Conservation (phyloP, 495 filamentous ascomycete species). For the Trichoderma reesei region DNA sequence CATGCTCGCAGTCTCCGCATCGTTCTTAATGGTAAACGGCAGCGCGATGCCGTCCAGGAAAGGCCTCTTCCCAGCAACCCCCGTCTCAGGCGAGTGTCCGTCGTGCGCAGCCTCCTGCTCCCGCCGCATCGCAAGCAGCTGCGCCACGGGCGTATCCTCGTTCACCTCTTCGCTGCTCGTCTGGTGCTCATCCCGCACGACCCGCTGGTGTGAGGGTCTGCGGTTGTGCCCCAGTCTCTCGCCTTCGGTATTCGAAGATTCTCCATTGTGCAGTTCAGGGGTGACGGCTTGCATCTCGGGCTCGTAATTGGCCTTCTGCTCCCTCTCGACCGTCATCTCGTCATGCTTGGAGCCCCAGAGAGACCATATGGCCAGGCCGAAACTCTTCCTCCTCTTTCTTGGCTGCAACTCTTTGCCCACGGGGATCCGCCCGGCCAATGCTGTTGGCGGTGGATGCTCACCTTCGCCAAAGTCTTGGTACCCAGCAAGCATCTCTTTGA, state of each 20-base stretch:
- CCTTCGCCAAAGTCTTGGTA: constrained; percentile 58
- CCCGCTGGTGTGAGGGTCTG: constrained; percentile 23
- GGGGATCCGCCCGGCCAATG: constrained; percentile 59
- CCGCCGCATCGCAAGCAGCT: constrained; percentile 19
- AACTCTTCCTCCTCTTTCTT: constrained; percentile 49
- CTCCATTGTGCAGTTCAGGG: constrained; percentile 27
- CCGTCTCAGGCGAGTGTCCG: constrained; percentile 21
- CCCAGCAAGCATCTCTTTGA: constrained; percentile 59
- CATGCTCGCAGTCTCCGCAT: constrained; percentile 45
- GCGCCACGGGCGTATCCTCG: constrained; percentile 24
- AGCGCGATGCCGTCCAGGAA: constrained; percentile 39
- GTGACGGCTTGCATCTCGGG: constrained; percentile 19
- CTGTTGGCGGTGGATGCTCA: constrained; percentile 73
- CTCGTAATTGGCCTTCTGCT: constrained; percentile 29
- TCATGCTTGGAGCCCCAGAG: constrained; percentile 83
- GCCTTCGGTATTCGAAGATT: constrained; percentile 27
- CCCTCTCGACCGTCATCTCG: constrained; percentile 52
- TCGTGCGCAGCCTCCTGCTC: constrained; percentile 15
- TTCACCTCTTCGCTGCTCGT: constrained; percentile 17
- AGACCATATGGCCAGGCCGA: constrained; percentile 74
- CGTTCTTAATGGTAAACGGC: constrained; percentile 40
- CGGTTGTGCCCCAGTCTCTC: constrained; percentile 19
- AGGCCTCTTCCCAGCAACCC: constrained; percentile 36
- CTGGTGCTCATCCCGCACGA: constrained; percentile 35
- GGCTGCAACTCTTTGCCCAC: constrained; percentile 36